Base-by-base conservation (phyloP, 1,284 basidiomycete genomes). In the Phenoliferia sp. region DNA sequence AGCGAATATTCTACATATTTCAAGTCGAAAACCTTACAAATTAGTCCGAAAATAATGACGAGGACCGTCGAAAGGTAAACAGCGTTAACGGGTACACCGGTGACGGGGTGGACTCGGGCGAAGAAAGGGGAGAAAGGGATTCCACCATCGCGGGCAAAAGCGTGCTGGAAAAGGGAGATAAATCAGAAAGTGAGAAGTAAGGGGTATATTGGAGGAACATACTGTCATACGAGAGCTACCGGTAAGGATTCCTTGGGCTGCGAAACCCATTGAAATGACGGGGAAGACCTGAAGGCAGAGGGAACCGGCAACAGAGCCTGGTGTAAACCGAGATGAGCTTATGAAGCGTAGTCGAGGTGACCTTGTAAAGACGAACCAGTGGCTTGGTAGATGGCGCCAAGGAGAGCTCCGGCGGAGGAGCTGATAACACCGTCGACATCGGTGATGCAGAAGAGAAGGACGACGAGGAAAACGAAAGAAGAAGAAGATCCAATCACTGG, bases 121-220 rank as follows among this genome's bases (percentile, higher is more conserved):
- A 88, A 86, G 59, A 82, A 75, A 2, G 64, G 59, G 32, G 84
- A 83, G 72, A 87, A 84, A 1, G 87, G 87, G 28, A 74, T 59
- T 1, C 89, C 82, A 4, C 89, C 81, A 78, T 90, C 89, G 1
- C 87, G 82, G 0, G 88, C 87, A 71, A 90, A 89, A 44, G 85
- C 85, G 80, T 86, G 87, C 55, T 34, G 55, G 2, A 17, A 16
- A 15, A 5, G 1, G 28, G 28, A n/a, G 48, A 15, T 44, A 44
- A 12, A 22, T 44, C 39, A 22, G 22, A 22, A 3, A 15, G 15
- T 50, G 12, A 6, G 48, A 50, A 50, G 48, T 26, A 3, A 16
- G 5, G 28, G n/a, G n/a, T n/a, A n/a, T 6, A 52, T 22, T 44
- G 22, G 48, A 3, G 2, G 55, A 1, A 32, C 55, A 17, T 26